Evolutionary conservation across 306 rosid genomes (phyloP).

Genomic region (Trifolium dubium): DNA sequence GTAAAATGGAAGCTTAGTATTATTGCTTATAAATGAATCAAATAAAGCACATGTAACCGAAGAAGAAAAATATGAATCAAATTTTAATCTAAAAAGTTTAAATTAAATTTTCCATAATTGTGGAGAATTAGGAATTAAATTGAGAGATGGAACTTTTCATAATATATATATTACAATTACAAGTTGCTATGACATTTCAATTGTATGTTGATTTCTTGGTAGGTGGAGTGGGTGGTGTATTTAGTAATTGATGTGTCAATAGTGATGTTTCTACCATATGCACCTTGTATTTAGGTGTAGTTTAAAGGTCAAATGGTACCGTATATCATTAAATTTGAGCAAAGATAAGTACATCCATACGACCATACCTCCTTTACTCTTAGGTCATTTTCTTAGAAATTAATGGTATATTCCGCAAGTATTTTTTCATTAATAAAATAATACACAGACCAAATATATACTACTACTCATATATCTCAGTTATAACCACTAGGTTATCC

Average conservation of each 20-base stretch:
- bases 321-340: constrained; percentile 33
- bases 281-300: constrained; percentile 16
- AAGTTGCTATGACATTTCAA: constrained; percentile 46
- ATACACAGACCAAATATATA: too few species aligned
- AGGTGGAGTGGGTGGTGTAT: constrained; percentile 47
- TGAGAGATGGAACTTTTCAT: neutral
- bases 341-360: neutral
- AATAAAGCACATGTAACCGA: constrained; percentile 40
- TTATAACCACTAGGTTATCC: too few species aligned
- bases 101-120: constrained; percentile 22
- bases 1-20: constrained; percentile 60
- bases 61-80: neutral
- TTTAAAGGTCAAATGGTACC: constrained; percentile 32
- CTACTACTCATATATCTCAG: too few species aligned
- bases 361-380: neutral
- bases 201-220: constrained; percentile 33
- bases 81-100: neutral
- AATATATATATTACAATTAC: constrained; percentile 27
- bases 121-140: constrained; percentile 27
- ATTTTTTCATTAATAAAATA: too few species aligned
- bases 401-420: neutral
- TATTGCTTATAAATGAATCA: constrained; percentile 48
- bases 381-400: constrained; percentile 34
- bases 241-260: constrained; percentile 40
- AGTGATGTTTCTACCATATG: constrained; percentile 30